Evolutionary conservation across 352 stramenopile species (phyloP).

Genomic region (Lagenidium sp.): DNA sequence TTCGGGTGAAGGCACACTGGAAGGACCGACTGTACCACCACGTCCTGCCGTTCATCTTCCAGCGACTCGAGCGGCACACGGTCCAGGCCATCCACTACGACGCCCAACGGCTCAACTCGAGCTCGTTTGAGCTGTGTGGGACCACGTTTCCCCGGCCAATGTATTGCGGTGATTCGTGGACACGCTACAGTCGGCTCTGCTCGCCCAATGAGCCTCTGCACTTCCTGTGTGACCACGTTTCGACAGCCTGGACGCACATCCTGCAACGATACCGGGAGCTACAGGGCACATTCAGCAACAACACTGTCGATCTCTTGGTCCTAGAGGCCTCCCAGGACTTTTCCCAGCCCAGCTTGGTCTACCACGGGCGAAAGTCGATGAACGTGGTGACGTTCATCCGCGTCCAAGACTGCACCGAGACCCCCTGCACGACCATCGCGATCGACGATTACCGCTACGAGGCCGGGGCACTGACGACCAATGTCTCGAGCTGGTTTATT

Average conservation of each 20-base stretch:
- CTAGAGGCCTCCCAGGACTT: conserved; percentile 6
- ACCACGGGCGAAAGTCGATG: conserved; percentile 1
- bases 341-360: not conserved
- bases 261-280: not conserved
- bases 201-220: not conserved
- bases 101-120: conserved; percentile 4
- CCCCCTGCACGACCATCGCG: conserved; percentile 21
- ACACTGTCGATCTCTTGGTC: conserved; percentile 2
- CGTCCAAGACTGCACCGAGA: conserved; percentile 3
- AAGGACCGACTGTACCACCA: conserved; percentile 33
- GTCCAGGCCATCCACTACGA: conserved; percentile 24
- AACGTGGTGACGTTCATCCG: conserved; percentile 3
- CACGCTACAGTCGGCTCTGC: not conserved
- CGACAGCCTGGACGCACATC: conserved; percentile 3
- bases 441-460: conserved; percentile 40
- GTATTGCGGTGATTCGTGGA: not conserved
- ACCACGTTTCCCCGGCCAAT: not conserved
- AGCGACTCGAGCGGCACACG: conserved; percentile 17
- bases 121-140: conserved; percentile 9
- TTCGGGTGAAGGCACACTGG: conserved; percentile 15
- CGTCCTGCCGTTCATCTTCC: conserved; percentile 22
- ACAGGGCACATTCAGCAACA: conserved; percentile 1
- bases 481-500: conserved; percentile 20
- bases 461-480: conserved; percentile 11
- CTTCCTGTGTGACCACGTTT: not conserved